Evolutionary conservation across 352 stramenopile species (phyloP), one percentile per base, ranked within the genome.

Genomic region (Phytopythium sindhum): DNA sequence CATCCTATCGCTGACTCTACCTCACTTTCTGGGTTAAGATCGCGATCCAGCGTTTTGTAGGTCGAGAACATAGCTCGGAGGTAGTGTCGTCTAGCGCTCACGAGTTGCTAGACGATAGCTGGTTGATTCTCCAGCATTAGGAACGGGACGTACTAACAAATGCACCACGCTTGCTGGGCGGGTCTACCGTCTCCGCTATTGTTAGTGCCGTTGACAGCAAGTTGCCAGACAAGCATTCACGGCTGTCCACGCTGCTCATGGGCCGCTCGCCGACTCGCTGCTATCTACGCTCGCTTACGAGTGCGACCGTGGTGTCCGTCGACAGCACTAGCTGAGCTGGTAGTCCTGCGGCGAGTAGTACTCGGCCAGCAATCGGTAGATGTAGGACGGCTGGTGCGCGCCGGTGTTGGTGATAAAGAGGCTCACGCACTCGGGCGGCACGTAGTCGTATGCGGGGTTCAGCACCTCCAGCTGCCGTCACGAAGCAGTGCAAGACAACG

Each of bases 381-480:
- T 98, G 75, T 99, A 99, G 48, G 93, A 98, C 26, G 97, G 96
- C 75, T 99, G 96, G 69, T 99, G 96, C n/a, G 93, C 94, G 44
- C 97, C 97, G 6, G 97, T 98, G 76, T 99, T 99, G 42, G 97
- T 99, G 53, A 99, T 97, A 73, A 98, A 99, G 41, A 99, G 75
- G 67, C 94, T 97, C 56, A 99, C 96, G 37, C 97, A 92, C 70
- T 99, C 91, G 19, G 97, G 97, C 47, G 96, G 93, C 41, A 99
- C 96, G 73, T 99, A 99, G 74, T 99, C 97, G 78, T 98, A 98
- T 31, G 97, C 88, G 7, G 97, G 97, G 70, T 98, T 99, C 42
- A 99, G 74, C 56, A 99, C 96, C 65, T 99, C 95, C 28, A 98
- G 74, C 72, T 97, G 69, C 24, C 1, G 70, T 11, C 55, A 31